These are phyloP conservation scores for Fusarium cyanostomum DNA, from an alignment of 2,329 filamentous ascomycete species.

Conservation along the genomic window DNA sequence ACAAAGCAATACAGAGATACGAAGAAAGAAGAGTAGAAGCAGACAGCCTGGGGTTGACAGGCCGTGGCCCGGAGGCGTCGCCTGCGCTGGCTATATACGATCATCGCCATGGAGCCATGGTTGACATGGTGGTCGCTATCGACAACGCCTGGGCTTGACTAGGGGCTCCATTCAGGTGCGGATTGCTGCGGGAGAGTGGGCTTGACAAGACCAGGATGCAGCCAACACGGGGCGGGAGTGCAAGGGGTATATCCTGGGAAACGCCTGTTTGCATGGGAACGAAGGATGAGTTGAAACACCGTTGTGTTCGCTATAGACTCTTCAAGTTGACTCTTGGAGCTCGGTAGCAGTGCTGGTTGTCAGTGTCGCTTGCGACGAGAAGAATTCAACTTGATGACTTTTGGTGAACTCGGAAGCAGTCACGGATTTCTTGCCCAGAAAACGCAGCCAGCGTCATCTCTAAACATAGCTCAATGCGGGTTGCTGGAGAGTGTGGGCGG, in stretches of 20 bases:
- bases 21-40: background rate
- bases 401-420: too few species aligned
- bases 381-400: too few species aligned
- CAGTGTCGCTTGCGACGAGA: too few species aligned
- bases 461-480: slow-evolving; percentile 24
- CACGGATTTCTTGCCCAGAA: background rate
- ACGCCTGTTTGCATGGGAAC: background rate
- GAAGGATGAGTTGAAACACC: background rate
- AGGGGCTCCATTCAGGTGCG: slow-evolving; percentile 13
- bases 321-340: background rate
- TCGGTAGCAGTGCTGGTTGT: background rate
- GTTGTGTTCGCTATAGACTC: too few species aligned
- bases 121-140: slow-evolving; percentile 1
- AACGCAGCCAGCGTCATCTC: slow-evolving; percentile 2
- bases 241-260: background rate
- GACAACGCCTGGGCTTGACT: background rate
- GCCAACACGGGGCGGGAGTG: slow-evolving; percentile 4
- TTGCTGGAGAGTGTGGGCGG: background rate
- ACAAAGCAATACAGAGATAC: slow-evolving; percentile 9
- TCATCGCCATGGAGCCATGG: slow-evolving; percentile 10
- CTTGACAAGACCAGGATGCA: background rate
- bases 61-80: background rate
- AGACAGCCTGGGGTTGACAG: slow-evolving; percentile 4
- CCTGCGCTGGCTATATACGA: slow-evolving; percentile 25
- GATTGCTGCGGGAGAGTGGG: slow-evolving; percentile 23